These are phyloP conservation scores for Boletus rubescentipes DNA, from an alignment of 768 basidiomycete species.

Conservation along the genomic window DNA sequence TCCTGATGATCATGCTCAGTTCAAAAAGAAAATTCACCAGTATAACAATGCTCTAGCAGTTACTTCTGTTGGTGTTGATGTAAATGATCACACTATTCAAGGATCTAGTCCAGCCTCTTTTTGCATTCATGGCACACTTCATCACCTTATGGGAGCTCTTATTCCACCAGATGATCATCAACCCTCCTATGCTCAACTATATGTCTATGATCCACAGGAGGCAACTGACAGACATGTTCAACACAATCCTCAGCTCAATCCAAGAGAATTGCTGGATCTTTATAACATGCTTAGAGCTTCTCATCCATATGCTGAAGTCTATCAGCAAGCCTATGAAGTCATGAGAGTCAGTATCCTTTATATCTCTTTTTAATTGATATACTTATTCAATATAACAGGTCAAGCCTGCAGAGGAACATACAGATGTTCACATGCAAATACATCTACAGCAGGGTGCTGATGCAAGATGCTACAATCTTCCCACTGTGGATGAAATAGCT, in stretches of 20 bases:
- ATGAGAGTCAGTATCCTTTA: conserved; percentile 17
- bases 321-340: conserved; percentile 34
- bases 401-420: conserved; percentile 17
- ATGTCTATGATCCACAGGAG: conserved; percentile 38
- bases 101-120: conserved; percentile 19
- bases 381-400: no score
- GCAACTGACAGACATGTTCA: conserved; percentile 31
- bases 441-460: conserved; percentile 21
- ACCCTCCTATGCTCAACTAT: conserved; percentile 41
- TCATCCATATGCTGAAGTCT: conserved; percentile 32
- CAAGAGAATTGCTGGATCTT: conserved; percentile 19
- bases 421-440: conserved; percentile 9
- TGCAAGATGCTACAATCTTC: conserved; percentile 42
- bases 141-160: conserved; percentile 37
- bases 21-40: conserved; percentile 36
- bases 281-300: conserved; percentile 21
- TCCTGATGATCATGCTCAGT: conserved; percentile 8
- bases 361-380: no score
- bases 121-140: conserved; percentile 36
- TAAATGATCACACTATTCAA: neutral
- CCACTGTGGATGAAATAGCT: conserved; percentile 43
- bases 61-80: conserved; percentile 3
- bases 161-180: conserved; percentile 13
- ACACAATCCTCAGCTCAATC: conserved; percentile 23
- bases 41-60: conserved; percentile 35